phyloP scores from a whole-genome alignment of 805 yeast species.

The Komagataella ulmi region DNA sequence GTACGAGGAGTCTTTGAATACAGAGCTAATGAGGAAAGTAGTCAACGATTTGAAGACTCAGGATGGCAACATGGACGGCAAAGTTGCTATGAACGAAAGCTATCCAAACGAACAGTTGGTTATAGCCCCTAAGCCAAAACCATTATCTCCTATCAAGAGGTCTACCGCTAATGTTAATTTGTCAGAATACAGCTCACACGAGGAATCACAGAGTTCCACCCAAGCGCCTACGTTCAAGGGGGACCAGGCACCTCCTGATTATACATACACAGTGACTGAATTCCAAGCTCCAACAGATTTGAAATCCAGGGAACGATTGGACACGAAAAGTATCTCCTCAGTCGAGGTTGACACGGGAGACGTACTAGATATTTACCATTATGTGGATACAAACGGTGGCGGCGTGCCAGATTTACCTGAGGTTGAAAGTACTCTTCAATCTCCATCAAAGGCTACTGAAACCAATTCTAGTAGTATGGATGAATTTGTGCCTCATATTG shows the following conservation, averaged over 20 bases:
- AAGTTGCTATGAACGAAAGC: neutral
- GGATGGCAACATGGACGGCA: neutral
- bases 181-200: neutral
- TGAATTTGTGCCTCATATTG: slow-evolving; percentile 1
- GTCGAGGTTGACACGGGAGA: neutral
- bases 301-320: neutral
- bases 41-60: neutral
- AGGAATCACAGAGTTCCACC: neutral
- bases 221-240: neutral
- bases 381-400: neutral
- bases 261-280: neutral
- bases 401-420: neutral
- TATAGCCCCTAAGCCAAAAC: neutral
- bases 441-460: neutral
- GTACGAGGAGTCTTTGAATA: neutral
- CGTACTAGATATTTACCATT: neutral
- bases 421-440: neutral
- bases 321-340: neutral
- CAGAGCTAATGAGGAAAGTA: neutral
- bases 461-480: neutral
- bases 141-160: neutral
- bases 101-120: neutral
- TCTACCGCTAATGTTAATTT: neutral
- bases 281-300: neutral
- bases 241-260: neutral